A percentile compares a stretch with the other conserved stretches of the same genome.
Conservation (phyloP, 1,284 basidiomycete species). For the Ceratobasidium theobromae region DNA sequence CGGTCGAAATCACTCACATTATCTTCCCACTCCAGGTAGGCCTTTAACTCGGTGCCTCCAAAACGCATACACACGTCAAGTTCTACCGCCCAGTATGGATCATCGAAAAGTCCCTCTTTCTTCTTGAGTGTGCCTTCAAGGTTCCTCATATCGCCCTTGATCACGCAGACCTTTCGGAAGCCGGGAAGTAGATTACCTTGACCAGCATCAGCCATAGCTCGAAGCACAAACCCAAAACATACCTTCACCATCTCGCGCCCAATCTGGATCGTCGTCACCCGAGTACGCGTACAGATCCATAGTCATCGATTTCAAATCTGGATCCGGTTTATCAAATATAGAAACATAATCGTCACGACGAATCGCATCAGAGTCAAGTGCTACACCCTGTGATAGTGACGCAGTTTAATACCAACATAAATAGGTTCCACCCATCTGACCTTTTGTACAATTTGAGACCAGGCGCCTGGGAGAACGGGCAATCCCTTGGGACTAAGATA, state of each 20-base stretch:
- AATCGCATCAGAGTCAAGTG: constrained; percentile 14
- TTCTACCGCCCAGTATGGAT: no score
- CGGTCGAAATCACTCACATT: no score
- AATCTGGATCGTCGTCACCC: constrained; percentile 1
- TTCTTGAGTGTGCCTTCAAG: no score
- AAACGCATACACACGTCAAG: no score
- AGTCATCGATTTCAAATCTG: background rate
- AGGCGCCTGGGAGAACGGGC: background rate
- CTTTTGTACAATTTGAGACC: constrained; percentile 23
- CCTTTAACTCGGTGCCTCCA: no score
- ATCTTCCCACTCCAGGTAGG: no score
- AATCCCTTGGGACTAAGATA: background rate
- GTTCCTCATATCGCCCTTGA: constrained; percentile 4
- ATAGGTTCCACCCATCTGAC: background rate
- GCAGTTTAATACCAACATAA: background rate
- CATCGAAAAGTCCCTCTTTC: no score
- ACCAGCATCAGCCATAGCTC: background rate
- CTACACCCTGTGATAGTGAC: background rate
- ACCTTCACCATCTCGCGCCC: constrained; percentile 10
- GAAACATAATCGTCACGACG: background rate
- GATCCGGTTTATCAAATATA: background rate
- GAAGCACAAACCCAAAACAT: background rate
- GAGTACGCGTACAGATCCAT: background rate
- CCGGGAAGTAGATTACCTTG: background rate
- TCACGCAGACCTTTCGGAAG: constrained; percentile 9